Evolutionary conservation across 345 rosid species (phyloP).

Genomic region (Melaleuca alternifolia): DNA sequence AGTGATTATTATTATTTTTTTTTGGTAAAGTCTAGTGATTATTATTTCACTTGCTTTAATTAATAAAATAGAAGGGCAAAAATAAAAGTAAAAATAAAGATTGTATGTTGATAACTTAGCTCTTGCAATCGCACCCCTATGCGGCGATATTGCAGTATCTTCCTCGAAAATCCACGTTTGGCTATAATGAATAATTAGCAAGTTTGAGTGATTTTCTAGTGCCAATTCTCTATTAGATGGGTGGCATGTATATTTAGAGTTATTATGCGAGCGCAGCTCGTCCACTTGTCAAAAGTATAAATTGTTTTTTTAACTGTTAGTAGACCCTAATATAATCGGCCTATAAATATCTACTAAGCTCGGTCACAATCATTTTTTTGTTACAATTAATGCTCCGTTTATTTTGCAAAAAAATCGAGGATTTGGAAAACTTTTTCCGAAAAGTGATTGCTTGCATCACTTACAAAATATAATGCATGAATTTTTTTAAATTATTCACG

Average conservation of each 20-base stretch:
- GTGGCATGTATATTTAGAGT: neutral
- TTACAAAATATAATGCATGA: no score
- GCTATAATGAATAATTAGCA: neutral
- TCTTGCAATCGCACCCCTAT: neutral
- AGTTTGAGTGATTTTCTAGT: neutral
- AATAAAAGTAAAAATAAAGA: neutral
- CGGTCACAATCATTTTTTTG: neutral
- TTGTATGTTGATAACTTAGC: neutral
- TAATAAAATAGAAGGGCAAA: neutral
- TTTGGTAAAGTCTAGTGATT: neutral
- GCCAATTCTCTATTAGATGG: neutral
- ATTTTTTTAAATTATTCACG: neutral
- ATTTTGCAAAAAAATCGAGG: no score
- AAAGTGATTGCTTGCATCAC: neutral
- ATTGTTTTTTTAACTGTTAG: rapidly evolving
- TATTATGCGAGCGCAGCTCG: neutral
- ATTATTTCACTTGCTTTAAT: neutral
- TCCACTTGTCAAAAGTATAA: neutral
- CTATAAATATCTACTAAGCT: neutral
- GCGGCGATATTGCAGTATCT: neutral
- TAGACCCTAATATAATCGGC: neutral
- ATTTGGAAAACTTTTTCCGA: no score
- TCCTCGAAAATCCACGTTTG: no score
- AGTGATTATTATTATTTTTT: neutral
- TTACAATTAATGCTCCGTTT: neutral